These are phyloP conservation scores for Salix brachista DNA, from an alignment of 345 rosid genomes.

Conservation along the genomic window DNA sequence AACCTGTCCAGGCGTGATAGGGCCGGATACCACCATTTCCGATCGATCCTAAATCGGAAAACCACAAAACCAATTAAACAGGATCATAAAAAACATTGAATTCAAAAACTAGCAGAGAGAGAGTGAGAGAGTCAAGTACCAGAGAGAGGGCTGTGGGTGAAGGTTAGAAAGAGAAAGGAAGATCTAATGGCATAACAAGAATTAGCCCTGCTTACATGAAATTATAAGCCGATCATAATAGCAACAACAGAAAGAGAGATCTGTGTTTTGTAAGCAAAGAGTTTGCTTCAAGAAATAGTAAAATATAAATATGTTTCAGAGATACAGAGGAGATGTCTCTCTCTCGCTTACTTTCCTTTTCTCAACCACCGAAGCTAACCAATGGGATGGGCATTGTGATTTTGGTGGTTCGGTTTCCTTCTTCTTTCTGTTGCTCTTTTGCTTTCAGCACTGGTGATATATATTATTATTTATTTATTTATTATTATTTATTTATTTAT, in stretches of 20 bases:
- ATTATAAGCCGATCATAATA: neutral
- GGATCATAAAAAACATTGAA: slow-evolving; percentile 12
- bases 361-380: neutral
- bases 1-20: slow-evolving; percentile 89
- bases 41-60: slow-evolving; percentile 8
- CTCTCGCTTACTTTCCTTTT: slow-evolving; percentile 25
- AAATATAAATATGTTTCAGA: neutral
- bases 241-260: neutral
- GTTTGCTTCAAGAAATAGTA: slow-evolving; percentile 70
- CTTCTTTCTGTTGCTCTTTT: slow-evolving; percentile 23
- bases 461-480: too few species aligned
- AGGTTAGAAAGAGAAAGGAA: slow-evolving; percentile 17
- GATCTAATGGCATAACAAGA: neutral
- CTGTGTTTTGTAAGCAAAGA: slow-evolving; percentile 6
- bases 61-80: slow-evolving; percentile 9
- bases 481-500: neutral
- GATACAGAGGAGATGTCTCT: slow-evolving; percentile 54
- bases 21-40: slow-evolving; percentile 59
- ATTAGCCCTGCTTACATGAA: too few species aligned
- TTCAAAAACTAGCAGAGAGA: slow-evolving; percentile 7
- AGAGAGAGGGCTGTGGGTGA: slow-evolving; percentile 19
- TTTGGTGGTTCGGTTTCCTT: slow-evolving; percentile 9
- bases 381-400: neutral
- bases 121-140: slow-evolving; percentile 21
- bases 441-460: slow-evolving; percentile 19